Conservation (phyloP, 2,329 filamentous ascomycete species). For the Monilinia polystroma region DNA sequence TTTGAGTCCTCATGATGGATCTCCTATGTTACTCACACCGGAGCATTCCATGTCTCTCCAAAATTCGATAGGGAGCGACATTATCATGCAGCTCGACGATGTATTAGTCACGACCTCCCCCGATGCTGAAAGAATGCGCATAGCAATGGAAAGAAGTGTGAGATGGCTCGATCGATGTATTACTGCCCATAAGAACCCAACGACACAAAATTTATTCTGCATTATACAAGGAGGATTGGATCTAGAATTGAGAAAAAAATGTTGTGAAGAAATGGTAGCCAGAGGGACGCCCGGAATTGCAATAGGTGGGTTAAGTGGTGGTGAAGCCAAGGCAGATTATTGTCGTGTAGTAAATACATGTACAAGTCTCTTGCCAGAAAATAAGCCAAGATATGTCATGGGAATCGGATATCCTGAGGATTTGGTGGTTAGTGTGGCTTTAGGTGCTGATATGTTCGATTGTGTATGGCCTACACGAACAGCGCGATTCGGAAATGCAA, state of each 20-base stretch:
- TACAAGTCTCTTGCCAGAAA: constrained; percentile 77
- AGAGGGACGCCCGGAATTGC: constrained; percentile 94
- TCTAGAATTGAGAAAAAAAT: constrained; percentile 78
- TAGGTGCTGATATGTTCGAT: constrained; percentile 99
- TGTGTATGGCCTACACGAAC: constrained; percentile 98
- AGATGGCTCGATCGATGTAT: constrained; percentile 97
- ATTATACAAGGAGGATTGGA: constrained; percentile 97
- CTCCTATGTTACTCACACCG: constrained; percentile 93
- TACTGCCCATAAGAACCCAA: constrained; percentile 78
- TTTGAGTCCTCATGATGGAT: constrained; percentile 91
- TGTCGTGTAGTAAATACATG: constrained; percentile 88
- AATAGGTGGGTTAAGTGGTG: constrained; percentile 90
- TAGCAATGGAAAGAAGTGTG: constrained; percentile 92
- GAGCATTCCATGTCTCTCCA: constrained; percentile 96
- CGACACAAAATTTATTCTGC: constrained; percentile 90
- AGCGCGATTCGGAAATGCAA: constrained; percentile 91
- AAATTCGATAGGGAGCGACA: constrained; percentile 96
- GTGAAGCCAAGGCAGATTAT: constrained; percentile 90
- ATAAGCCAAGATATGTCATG: constrained; percentile 99
- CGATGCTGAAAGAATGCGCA: constrained; percentile 80
- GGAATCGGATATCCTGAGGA: constrained; percentile 97
- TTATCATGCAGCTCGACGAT: constrained; percentile 99
- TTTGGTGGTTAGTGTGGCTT: constrained; percentile 84
- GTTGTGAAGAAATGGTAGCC: constrained; percentile 82
- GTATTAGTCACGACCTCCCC: constrained; percentile 95